These are phyloP conservation scores for Glycyrrhiza uralensis DNA, from an alignment of 306 rosid genomes.

Conservation along the genomic window DNA sequence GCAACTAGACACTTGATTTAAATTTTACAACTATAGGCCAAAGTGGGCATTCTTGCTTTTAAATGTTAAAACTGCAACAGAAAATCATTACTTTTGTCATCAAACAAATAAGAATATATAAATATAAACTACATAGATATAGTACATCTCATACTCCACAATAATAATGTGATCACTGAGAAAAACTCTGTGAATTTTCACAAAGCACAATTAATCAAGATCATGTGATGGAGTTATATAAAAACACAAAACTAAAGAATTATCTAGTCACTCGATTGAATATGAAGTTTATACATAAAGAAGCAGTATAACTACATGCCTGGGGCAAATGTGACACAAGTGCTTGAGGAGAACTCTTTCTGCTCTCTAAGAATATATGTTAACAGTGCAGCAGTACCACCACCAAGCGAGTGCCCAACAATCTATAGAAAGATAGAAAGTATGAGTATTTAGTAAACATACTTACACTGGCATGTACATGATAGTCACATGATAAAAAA, in stretches of 20 bases:
- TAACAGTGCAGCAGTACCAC: slow-evolving; percentile 94
- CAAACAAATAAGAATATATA: neutral
- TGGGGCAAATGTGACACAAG: slow-evolving; percentile 91
- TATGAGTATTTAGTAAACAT: neutral
- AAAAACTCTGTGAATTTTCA: neutral
- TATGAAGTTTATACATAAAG: neutral
- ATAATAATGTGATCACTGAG: neutral
- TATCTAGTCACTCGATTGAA: neutral
- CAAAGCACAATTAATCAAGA: neutral
- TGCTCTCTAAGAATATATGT: slow-evolving; percentile 90
- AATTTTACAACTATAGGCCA: slow-evolving; percentile 4
- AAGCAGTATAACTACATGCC: slow-evolving; percentile 44
- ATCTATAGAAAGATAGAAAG: slow-evolving; percentile 45
- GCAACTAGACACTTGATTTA: neutral
- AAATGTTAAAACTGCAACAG: neutral
- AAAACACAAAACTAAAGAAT: neutral
- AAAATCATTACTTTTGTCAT: neutral
- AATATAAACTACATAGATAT: neutral
- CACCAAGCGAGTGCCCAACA: slow-evolving; percentile 96
- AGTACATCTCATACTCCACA: neutral
- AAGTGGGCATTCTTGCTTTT: neutral
- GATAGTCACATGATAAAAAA: neutral
- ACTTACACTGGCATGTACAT: neutral
- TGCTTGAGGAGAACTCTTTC: slow-evolving; percentile 67
- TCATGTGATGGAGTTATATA: neutral